These are phyloP conservation scores for Diutina catenulata DNA, from an alignment of 1,139 yeast species.

Conservation along the genomic window DNA sequence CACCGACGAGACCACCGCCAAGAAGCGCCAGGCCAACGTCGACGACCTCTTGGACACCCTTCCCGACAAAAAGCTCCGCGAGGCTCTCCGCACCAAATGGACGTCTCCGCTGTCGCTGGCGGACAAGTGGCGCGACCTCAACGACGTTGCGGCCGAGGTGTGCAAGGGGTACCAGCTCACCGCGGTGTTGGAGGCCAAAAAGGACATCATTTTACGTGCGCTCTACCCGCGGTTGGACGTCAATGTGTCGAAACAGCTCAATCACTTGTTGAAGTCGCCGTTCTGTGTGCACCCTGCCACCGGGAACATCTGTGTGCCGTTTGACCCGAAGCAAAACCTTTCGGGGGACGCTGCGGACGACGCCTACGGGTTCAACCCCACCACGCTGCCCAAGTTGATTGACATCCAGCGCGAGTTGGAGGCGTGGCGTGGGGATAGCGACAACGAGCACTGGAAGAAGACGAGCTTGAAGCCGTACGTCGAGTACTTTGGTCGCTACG, in stretches of 20 bases:
- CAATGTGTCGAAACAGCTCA: conserved; percentile 82
- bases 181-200: conserved; percentile 60
- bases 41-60: conserved; percentile 49
- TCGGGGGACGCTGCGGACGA: conserved; percentile 26
- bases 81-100: conserved; percentile 38
- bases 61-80: conserved; percentile 48
- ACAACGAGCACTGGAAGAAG: conserved; percentile 34
- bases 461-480: conserved; percentile 69
- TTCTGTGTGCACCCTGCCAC: conserved; percentile 97
- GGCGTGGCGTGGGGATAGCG: conserved; percentile 25
- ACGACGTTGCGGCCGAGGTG: conserved; percentile 36
- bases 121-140: conserved; percentile 78
- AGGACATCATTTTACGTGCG: conserved; percentile 69
- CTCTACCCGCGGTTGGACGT: conserved; percentile 88
- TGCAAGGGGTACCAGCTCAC: conserved; percentile 31
- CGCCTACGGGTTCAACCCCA: conserved; percentile 59
- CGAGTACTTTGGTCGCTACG: conserved; percentile 57
- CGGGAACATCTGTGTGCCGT: conserved; percentile 96
- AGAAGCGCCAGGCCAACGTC: conserved; percentile 19
- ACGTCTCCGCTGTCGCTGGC: conserved; percentile 26
- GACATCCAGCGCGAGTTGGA: conserved; percentile 46
- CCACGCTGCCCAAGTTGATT: conserved; percentile 65
- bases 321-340: conserved; percentile 40
- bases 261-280: conserved; percentile 93
- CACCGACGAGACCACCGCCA: conserved; percentile 1